These are phyloP conservation scores for Pleurotus tuoliensis DNA, from an alignment of 768 basidiomycete genomes.

Conservation along the genomic window DNA sequence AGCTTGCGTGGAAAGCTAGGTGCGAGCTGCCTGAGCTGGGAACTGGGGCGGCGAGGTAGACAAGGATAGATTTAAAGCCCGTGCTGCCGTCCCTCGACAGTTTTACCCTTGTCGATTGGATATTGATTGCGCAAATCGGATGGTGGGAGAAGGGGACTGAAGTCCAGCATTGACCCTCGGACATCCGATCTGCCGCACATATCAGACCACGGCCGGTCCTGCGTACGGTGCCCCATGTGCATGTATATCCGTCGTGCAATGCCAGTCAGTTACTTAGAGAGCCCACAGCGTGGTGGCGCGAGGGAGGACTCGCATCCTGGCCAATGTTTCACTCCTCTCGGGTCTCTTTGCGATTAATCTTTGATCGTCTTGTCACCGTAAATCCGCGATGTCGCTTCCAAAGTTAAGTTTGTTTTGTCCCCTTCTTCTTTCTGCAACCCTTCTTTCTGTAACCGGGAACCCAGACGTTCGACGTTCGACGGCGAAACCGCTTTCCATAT, in stretches of 20 bases:
- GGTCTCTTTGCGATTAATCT: too few relatives aligned
- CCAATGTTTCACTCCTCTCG: too few relatives aligned
- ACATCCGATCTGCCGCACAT: not conserved
- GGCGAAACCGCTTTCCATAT: not conserved
- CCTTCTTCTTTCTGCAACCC: not conserved
- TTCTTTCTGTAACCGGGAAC: not conserved
- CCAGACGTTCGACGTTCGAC: not conserved
- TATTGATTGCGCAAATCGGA: not conserved
- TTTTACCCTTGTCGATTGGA: not conserved
- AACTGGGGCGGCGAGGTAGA: not conserved
- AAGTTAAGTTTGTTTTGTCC: not conserved
- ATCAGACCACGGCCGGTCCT: too few relatives aligned
- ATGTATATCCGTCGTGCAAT: too few relatives aligned
- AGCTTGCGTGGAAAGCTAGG: not conserved
- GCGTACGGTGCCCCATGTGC: too few relatives aligned
- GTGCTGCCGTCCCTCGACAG: not conserved
- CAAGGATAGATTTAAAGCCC: conserved; percentile 5
- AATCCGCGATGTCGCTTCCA: not conserved
- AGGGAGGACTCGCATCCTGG: too few relatives aligned
- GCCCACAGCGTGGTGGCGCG: too few relatives aligned
- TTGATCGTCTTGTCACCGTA: too few relatives aligned
- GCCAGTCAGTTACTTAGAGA: too few relatives aligned
- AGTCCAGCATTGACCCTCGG: not conserved
- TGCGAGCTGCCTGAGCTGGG: not conserved
- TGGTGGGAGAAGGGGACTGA: not conserved